These are phyloP conservation scores for Auriscalpium microsporum DNA, from an alignment of 768 basidiomycete species.

Conservation along the genomic window DNA sequence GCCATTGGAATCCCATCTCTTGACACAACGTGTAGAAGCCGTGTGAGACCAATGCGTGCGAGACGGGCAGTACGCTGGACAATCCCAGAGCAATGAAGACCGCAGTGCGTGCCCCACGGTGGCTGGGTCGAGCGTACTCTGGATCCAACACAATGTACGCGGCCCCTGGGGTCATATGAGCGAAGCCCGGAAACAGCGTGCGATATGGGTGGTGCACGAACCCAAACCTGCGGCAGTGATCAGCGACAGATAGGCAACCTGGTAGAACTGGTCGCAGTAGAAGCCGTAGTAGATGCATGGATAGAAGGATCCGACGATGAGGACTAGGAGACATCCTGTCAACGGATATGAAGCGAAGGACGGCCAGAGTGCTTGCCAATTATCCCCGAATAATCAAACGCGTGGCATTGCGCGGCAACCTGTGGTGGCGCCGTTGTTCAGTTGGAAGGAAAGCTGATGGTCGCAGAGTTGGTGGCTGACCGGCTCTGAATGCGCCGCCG, in stretches of 20 bases:
- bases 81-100: constrained; percentile 77
- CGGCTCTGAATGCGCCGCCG: constrained; percentile 61
- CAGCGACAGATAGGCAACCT: constrained; percentile 43
- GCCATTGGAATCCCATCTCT: constrained; percentile 66
- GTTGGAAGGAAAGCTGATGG: neutral
- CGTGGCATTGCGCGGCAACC: constrained; percentile 54
- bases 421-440: constrained; percentile 18
- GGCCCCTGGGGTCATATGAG: constrained; percentile 35
- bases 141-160: constrained; percentile 74
- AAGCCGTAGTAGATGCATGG: constrained; percentile 75
- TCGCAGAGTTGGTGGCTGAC: constrained; percentile 29
- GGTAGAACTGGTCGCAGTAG: constrained; percentile 51
- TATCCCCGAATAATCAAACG: constrained; percentile 76
- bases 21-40: constrained; percentile 45
- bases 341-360: constrained; percentile 1
- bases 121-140: constrained; percentile 65
- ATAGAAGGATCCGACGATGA: constrained; percentile 73
- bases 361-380: constrained; percentile 33
- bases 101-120: constrained; percentile 65
- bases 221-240: constrained; percentile 50
- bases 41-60: constrained; percentile 53
- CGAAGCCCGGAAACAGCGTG: constrained; percentile 16
- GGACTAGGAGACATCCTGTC: constrained; percentile 26
- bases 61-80: constrained; percentile 57
- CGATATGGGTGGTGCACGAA: constrained; percentile 28